These are phyloP conservation scores for Gastrolobium bilobum DNA, from an alignment of 306 rosid species.

Conservation along the genomic window DNA sequence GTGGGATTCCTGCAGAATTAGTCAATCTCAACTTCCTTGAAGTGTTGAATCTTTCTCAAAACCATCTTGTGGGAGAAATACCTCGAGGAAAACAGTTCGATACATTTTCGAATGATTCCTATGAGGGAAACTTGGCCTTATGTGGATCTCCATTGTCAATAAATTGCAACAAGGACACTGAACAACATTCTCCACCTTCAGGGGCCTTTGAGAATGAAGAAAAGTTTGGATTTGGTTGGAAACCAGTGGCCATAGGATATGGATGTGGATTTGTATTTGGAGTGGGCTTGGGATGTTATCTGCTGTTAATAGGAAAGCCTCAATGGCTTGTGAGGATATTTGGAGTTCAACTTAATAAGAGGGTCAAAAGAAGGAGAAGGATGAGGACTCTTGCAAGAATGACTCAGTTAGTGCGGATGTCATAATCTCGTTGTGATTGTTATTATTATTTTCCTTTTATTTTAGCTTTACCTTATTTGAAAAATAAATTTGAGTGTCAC, in stretches of 20 bases:
- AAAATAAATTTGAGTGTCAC: no score
- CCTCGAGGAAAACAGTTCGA: slow-evolving; percentile 51
- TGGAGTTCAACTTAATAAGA: neutral
- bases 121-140: slow-evolving; percentile 29
- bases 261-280: slow-evolving; percentile 47
- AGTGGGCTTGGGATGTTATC: slow-evolving; percentile 24
- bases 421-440: no score
- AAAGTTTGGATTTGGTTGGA: slow-evolving; percentile 40
- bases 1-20: slow-evolving; percentile 41
- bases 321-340: neutral
- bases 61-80: slow-evolving; percentile 40
- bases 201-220: neutral
- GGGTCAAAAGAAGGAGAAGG: slow-evolving; percentile 5
- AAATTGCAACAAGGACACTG: neutral
- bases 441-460: no score
- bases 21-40: slow-evolving; percentile 29
- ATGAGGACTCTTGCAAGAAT: neutral
- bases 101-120: slow-evolving; percentile 46
- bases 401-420: neutral
- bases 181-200: neutral
- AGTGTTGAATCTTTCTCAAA: slow-evolving; percentile 39
- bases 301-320: slow-evolving; percentile 11
- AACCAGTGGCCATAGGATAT: slow-evolving; percentile 37
- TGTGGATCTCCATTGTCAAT: slow-evolving; percentile 46
- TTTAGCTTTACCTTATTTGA: no score